Evolutionary conservation across 176 grass and related monocot species (phyloP), one percentile per base, ranked within the genome.

Genomic region (Melocanna baccifera): DNA sequence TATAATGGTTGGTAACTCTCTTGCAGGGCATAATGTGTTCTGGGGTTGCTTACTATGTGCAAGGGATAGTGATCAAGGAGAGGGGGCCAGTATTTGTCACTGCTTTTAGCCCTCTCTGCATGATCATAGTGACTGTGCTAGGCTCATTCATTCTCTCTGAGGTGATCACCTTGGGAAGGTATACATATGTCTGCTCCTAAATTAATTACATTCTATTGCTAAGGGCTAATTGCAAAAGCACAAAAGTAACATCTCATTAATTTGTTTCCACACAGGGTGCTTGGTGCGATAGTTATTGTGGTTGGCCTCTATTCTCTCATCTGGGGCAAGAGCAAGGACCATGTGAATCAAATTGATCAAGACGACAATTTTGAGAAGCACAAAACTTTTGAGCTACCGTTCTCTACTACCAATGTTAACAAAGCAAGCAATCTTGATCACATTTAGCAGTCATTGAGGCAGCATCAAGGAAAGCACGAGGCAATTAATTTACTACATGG

Each of bases 281-380:
- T 88, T 62, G 94, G 91, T 16, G 94, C 94, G 56, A 52, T 71
- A 39, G 75, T 97, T 22, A 92, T 97, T 84, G 88, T 91, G 64
- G 5, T 84, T 28, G 91, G 94, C 4, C 87, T 97, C 20, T 97
- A 97, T 65, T 42, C 78, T 45, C 91, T 97, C 18, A 97, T 97
- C 9, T 94, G 91, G 94, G 91, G 94, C 19, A 97, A 94, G 91
- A 91, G 79, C 82, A 90, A 87, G 61, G 91, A 93, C 11, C 81
- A 88, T 43, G 39, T 85, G 5, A 46, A 36, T 39, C 32, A 62
- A 63, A 20, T 62, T 29, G 77, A 75, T 1, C 30, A 14, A 25
- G 58, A 86, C 6, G 47, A 50, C 56, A 70, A 30, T 81, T 81
- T 81, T 18, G 55, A 77, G 13, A 84, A 90, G 62, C 37, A 76